Percentiles rank a stretch among this genome's conserved stretches.
These are phyloP conservation scores for Cinnamomum chago DNA, from an alignment of 164 flowering plant species.

Conservation along the genomic window DNA sequence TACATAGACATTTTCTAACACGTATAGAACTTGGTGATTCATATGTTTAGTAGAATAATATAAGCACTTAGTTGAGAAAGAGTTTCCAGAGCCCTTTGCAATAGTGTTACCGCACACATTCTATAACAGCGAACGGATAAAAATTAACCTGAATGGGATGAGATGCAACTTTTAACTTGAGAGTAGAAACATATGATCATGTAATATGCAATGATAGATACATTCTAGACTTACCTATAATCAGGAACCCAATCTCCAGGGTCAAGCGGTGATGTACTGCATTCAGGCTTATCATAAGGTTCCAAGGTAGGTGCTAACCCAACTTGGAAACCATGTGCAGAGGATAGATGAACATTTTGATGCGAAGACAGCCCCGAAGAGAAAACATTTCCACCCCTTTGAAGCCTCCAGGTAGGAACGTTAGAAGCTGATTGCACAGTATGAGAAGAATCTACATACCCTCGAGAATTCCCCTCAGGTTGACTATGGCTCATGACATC, in stretches of 20 bases:
- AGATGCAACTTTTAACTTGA: neutral
- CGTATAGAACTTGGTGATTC: too few species aligned
- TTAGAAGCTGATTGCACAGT: conserved; percentile 37
- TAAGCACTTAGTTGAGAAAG: too few species aligned
- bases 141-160: neutral
- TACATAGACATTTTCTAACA: too few species aligned
- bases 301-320: conserved; percentile 28
- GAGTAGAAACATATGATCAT: neutral
- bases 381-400: conserved; percentile 36
- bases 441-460: conserved; percentile 43
- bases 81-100: too few species aligned
- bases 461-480: conserved; percentile 52
- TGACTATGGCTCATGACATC: conserved; percentile 36
- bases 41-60: too few species aligned
- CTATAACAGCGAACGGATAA: too few species aligned
- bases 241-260: conserved; percentile 99
- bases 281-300: conserved; percentile 50
- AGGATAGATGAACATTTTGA: conserved; percentile 27
- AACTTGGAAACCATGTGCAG: conserved; percentile 23
- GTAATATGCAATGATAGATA: neutral
- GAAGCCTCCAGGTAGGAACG: conserved; percentile 48
- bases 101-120: too few species aligned
- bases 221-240: conserved; percentile 52
- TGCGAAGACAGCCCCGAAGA: conserved; percentile 27
- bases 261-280: conserved; percentile 57